Conservation (phyloP, 306 rosid species). For the Sphenostylis stenocarpa region DNA sequence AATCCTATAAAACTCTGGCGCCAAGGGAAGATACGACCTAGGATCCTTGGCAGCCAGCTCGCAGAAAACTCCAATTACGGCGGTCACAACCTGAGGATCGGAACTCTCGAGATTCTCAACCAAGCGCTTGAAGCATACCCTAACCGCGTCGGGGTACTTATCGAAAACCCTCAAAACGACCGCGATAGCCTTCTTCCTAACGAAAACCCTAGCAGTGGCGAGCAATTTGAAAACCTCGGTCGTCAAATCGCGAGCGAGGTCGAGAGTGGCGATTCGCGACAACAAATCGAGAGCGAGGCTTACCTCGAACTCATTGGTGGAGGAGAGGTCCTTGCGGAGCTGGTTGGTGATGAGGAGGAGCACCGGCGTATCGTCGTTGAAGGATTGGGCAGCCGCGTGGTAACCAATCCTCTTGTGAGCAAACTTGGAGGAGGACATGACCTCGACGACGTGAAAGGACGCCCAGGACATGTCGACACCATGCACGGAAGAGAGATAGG, state of each 20-base stretch:
- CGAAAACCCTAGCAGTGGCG: conserved; percentile 52
- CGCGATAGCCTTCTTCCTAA: conserved; percentile 75
- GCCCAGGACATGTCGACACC: conserved; percentile 90
- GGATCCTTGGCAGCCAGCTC: conserved; percentile 75
- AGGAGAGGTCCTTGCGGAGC: conserved; percentile 85
- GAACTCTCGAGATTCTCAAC: conserved; percentile 81
- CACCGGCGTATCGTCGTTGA: conserved; percentile 64
- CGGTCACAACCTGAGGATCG: conserved; percentile 57
- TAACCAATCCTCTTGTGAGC: conserved; percentile 79
- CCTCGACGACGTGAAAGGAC: conserved; percentile 87
- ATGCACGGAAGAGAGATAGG: conserved; percentile 68
- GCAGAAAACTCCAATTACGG: conserved; percentile 85
- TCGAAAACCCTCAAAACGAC: conserved; percentile 73
- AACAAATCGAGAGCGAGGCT: conserved; percentile 75
- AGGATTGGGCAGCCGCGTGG: conserved; percentile 78
- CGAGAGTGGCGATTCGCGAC: conserved; percentile 68
- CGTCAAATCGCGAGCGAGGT: conserved; percentile 83
- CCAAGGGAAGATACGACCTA: conserved; percentile 74
- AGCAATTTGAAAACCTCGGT: conserved; percentile 75
- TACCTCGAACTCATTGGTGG: conserved; percentile 62
- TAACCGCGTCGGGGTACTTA: conserved; percentile 79
- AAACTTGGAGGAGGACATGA: conserved; percentile 80
- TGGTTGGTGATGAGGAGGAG: conserved; percentile 89
- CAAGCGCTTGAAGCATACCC: conserved; percentile 86
- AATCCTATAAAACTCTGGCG: conserved; percentile 81